Percentiles rank a stretch among this genome's conserved stretches.
Evolutionary conservation across 345 rosid species (phyloP).

Genomic region (Eucalyptus sp.): DNA sequence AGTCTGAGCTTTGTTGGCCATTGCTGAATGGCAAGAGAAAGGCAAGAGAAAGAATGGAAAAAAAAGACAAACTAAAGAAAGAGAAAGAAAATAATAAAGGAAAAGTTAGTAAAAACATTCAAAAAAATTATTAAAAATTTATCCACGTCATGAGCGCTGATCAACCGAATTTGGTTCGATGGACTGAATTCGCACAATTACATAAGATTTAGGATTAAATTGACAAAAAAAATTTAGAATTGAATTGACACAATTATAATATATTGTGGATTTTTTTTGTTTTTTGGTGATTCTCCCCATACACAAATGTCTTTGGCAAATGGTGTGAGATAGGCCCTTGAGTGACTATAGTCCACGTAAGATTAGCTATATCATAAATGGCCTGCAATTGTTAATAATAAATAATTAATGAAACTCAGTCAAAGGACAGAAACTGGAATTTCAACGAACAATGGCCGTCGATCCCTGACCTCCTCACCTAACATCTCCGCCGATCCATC

Average conservation of each 20-base stretch:
- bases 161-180: fast-evolving
- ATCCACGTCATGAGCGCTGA: too few species aligned
- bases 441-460: background rate
- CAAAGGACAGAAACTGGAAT: background rate
- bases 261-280: too few species aligned
- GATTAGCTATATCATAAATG: background rate
- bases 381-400: background rate
- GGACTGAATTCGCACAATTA: fast-evolving
- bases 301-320: too few species aligned
- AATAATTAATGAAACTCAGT: background rate
- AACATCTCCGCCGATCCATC: background rate
- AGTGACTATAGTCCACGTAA: background rate
- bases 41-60: too few species aligned
- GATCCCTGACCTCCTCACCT: background rate
- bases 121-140: too few species aligned
- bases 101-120: too few species aligned
- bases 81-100: too few species aligned
- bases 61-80: too few species aligned
- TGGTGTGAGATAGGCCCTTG: too few species aligned
- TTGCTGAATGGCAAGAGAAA: fast-evolving
- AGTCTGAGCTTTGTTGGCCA: fast-evolving
- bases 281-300: too few species aligned
- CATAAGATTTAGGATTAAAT: fast-evolving
- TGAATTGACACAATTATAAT: too few species aligned
- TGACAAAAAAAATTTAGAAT: fast-evolving